These are phyloP conservation scores for Globisporangium barbulae DNA, from an alignment of 352 stramenopile genomes.

Conservation along the genomic window DNA sequence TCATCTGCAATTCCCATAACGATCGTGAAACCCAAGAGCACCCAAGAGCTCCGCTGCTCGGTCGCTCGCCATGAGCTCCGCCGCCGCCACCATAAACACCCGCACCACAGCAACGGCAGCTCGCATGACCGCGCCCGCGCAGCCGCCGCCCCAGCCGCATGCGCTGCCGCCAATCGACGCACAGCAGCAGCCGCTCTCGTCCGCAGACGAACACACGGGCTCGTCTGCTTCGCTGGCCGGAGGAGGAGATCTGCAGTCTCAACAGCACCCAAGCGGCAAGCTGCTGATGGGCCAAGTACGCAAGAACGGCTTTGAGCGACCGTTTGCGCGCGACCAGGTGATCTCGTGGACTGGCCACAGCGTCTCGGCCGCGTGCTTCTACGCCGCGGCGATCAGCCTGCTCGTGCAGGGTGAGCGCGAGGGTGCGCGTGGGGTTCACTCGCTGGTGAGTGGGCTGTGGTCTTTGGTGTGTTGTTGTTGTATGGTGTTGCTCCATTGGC, in stretches of 20 bases:
- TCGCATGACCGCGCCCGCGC: slow-evolving; percentile 4
- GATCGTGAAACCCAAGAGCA: slow-evolving; percentile 8
- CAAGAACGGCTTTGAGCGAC: slow-evolving; percentile 63
- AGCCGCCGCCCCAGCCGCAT: background rate
- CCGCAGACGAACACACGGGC: background rate
- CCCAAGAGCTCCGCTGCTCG: slow-evolving; percentile 6
- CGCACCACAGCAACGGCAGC: slow-evolving; percentile 2
- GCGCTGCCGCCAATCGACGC: background rate
- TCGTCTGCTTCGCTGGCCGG: background rate
- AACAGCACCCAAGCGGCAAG: slow-evolving; percentile 8
- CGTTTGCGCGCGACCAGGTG: slow-evolving; percentile 76
- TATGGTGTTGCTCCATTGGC: background rate
- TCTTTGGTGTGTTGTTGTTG: background rate
- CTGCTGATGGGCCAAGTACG: slow-evolving; percentile 40
- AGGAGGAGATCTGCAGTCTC: background rate
- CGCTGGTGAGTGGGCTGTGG: slow-evolving; percentile 13
- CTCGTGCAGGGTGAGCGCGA: slow-evolving; percentile 13
- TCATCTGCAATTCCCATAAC: slow-evolving; percentile 2
- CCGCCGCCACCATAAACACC: background rate
- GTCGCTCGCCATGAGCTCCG: slow-evolving; percentile 3
- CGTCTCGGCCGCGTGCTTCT: slow-evolving; percentile 63
- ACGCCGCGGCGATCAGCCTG: slow-evolving; percentile 34
- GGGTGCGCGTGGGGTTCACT: slow-evolving; percentile 5
- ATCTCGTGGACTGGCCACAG: slow-evolving; percentile 69
- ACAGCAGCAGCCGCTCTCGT: slow-evolving; percentile 1